phyloP scores from a whole-genome alignment of 1,284 basidiomycete species.

The Malassezia cuniculi region DNA sequence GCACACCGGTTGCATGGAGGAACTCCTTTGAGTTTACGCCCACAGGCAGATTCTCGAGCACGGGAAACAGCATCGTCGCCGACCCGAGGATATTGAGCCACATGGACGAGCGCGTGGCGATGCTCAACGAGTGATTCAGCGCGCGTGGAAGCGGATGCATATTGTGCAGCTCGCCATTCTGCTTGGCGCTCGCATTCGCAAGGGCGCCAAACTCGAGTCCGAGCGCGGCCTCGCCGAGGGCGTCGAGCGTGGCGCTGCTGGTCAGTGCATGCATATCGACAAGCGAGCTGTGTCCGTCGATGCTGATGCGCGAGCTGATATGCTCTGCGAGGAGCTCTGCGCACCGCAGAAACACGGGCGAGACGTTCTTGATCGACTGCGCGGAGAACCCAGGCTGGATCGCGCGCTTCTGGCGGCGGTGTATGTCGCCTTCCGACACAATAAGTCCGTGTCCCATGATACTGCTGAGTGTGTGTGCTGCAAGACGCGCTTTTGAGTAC shows the following conservation, averaged over 20 bases:
- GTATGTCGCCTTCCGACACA: slow-evolving; percentile 32
- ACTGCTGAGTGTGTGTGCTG: slow-evolving; percentile 18
- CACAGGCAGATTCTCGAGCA: slow-evolving; percentile 5
- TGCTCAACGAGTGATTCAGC: slow-evolving; percentile 4
- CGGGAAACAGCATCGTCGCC: slow-evolving; percentile 7
- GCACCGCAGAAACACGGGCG: slow-evolving; percentile 26
- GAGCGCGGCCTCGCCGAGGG: slow-evolving; percentile 13
- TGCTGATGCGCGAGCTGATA: slow-evolving; percentile 10
- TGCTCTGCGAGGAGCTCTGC: slow-evolving; percentile 14
- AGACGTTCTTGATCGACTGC: slow-evolving; percentile 26
- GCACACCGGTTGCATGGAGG: slow-evolving; percentile 1
- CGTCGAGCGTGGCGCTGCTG: slow-evolving; percentile 8
- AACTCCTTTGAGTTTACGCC: slow-evolving; percentile 5
- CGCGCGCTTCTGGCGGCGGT: slow-evolving; percentile 32
- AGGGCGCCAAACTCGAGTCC: slow-evolving; percentile 8
- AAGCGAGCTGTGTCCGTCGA: not conserved
- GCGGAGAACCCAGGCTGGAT: slow-evolving; percentile 35
- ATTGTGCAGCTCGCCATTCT: not conserved
- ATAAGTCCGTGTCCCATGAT: slow-evolving; percentile 38
- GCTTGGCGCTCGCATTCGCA: not conserved
- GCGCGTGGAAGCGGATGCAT: slow-evolving; percentile 7
- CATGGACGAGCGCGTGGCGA: slow-evolving; percentile 3
- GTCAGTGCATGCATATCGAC: slow-evolving; percentile 6
- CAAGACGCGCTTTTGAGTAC: slow-evolving; percentile 29
- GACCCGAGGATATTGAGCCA: slow-evolving; percentile 3